Evolutionary conservation across 1,139 yeast genomes (phyloP), one percentile per base, ranked within the genome.

Genomic region (Candida mesenterica): DNA sequence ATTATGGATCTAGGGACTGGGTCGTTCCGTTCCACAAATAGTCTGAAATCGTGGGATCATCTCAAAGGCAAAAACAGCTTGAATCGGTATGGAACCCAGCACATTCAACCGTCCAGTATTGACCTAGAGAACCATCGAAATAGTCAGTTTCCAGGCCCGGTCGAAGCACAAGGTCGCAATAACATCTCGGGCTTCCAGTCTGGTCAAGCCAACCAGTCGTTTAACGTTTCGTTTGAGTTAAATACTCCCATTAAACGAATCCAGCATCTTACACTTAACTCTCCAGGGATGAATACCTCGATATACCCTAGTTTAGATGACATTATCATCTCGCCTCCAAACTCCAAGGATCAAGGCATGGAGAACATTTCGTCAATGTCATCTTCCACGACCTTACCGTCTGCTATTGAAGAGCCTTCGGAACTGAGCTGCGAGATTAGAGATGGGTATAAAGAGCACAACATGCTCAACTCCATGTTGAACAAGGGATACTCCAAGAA

Each of bases 171-270:
- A n/a, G 9, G 22, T 19, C 6, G 9, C 22, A 19, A 19, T 19
- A 19, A 19, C 9, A 15, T 9, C 30, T 6, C 8, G 12, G 15
- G 5, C 13, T 15, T 15, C n/a, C 15, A n/a, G 10, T 17, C n/a
- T 10, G 14, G 24, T n/a, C 9, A 15, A 26, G 14, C 28, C 32
- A 39, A 35, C 37, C 34, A 36, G 16, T 29, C 41, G 20, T 40
- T 35, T 37, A 44, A 46, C 42, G 39, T 43, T 17, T 44, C 48
- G 26, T 32, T 41, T 14, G 50, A 46, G 42, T 52, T 69, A 33
- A 62, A 52, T 38, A 69, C 75, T 1, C 75, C 75, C 15, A 69
- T 67, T 31, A 66, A 62, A 41, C 59, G 58, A 45, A 66, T 70
- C 38, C 50, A 59, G 34, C 53, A 58, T 30, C 53, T 69, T 28